A percentile compares a stretch with the other conserved stretches of the same genome.
phyloP scores from a whole-genome alignment of 1,139 yeast species.

The Saccharomyces hybrid region DNA sequence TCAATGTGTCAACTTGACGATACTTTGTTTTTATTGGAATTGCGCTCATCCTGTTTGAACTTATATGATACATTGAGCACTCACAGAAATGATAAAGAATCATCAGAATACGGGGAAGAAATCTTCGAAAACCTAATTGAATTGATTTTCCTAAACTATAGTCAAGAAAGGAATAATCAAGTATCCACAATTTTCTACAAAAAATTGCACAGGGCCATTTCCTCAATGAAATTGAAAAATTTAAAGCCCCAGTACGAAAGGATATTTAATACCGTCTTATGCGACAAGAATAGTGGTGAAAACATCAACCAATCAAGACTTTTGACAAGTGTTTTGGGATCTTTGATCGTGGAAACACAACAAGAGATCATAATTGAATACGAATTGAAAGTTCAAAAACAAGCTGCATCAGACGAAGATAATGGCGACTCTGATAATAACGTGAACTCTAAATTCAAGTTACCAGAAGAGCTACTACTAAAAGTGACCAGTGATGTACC shows the following conservation, averaged over 20 bases:
- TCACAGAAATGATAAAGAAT: constrained; percentile 16
- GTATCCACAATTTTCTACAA: constrained; percentile 23
- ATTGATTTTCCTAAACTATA: constrained; percentile 17
- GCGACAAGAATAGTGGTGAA: not conserved
- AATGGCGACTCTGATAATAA: constrained; percentile 12
- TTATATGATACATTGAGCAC: constrained; percentile 41
- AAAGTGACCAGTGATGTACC: constrained; percentile 15
- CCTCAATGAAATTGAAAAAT: constrained; percentile 9
- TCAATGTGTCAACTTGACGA: constrained; percentile 39
- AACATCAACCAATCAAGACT: constrained; percentile 33
- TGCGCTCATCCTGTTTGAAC: constrained; percentile 28
- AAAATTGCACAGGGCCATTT: constrained; percentile 16
- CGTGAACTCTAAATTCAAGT: constrained; percentile 1
- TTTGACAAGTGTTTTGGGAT: constrained; percentile 33
- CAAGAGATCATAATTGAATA: constrained; percentile 55
- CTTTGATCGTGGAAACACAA: constrained; percentile 36
- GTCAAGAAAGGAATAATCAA: constrained; percentile 17
- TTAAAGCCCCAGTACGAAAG: constrained; percentile 14
- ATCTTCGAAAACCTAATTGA: constrained; percentile 16
- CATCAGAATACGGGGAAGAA: constrained; percentile 21
- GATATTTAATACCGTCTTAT: constrained; percentile 11
- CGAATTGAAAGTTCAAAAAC: constrained; percentile 38
- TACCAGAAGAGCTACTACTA: constrained; percentile 19
- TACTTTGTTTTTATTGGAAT: constrained; percentile 32
- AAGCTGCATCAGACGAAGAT: constrained; percentile 16